Conservation (phyloP, 2,329 filamentous ascomycete genomes). For the Exophiala sideris region DNA sequence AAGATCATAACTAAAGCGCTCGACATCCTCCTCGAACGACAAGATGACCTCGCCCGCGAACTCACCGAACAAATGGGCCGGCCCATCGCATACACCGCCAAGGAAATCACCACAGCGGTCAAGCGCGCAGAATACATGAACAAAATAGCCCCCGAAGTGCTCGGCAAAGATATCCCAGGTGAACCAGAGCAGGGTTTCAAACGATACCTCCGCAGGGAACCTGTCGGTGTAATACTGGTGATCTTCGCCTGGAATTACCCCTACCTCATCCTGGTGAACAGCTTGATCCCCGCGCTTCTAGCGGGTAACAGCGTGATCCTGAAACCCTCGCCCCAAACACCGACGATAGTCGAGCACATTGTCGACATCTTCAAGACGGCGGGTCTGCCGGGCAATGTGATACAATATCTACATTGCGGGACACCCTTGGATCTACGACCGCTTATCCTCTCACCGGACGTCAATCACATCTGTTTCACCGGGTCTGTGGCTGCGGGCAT, state of each 20-base stretch:
- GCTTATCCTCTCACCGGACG: conserved; percentile 70
- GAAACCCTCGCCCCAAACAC: conserved; percentile 93
- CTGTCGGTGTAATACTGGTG: conserved; percentile 81
- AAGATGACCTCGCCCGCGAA: conserved; percentile 78
- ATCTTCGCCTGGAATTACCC: conserved; percentile 98
- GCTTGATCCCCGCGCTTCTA: conserved; percentile 84
- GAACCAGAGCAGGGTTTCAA: conserved; percentile 85
- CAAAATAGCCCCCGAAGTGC: conserved; percentile 73
- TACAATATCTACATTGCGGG: conserved; percentile 90
- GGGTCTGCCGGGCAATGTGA: conserved; percentile 75
- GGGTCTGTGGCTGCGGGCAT: conserved; percentile 86
- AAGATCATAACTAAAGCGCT: conserved; percentile 78
- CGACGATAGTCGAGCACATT: conserved; percentile 83
- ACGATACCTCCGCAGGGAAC: conserved; percentile 82
- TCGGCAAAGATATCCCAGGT: conserved; percentile 72
- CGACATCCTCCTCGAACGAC: conserved; percentile 63
- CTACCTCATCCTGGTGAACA: conserved; percentile 90
- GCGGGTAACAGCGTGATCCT: conserved; percentile 88
- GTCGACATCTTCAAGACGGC: conserved; percentile 72
- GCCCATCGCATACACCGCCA: conserved; percentile 80
- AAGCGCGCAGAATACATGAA: conserved; percentile 82
- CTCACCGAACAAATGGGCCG: conserved; percentile 93
- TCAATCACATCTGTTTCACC: conserved; percentile 86
- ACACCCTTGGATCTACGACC: conserved; percentile 72
- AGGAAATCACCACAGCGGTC: conserved; percentile 80